A percentile compares a stretch with the other conserved stretches of the same genome.
These are phyloP conservation scores for Acacia crassicarpa DNA, from an alignment of 306 rosid genomes.

Conservation along the genomic window DNA sequence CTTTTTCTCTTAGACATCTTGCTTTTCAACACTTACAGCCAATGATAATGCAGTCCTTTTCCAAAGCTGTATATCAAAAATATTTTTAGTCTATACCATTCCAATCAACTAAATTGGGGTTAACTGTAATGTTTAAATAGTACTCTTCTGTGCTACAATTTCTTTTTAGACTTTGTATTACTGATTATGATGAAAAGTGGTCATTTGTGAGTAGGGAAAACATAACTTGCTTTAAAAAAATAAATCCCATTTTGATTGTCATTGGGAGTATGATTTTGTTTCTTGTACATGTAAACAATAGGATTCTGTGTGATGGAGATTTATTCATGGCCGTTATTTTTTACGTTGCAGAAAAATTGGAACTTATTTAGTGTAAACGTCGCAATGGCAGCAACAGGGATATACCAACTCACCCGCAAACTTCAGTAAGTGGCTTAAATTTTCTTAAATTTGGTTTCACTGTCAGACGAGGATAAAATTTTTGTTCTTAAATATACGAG, in stretches of 20 bases:
- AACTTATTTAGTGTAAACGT: conserved; percentile 83
- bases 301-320: conserved; percentile 13
- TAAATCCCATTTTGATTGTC: not conserved
- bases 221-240: not conserved
- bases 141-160: not conserved
- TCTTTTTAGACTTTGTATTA: not conserved
- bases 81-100: not conserved
- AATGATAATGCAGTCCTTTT: not conserved
- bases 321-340: conserved; percentile 9
- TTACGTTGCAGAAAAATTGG: conserved; percentile 84
- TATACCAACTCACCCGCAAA: conserved; percentile 89
- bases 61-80: not conserved
- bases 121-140: not conserved
- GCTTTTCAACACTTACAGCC: conserved; percentile 3
- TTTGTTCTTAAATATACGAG: not conserved
- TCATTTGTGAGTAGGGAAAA: conserved; percentile 8
- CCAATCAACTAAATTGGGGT: not conserved
- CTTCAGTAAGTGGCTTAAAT: conserved; percentile 50
- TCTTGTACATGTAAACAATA: not conserved
- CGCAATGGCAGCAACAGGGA: conserved; percentile 93
- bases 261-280: not conserved
- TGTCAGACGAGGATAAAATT: not conserved
- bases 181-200: not conserved
- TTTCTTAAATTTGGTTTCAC: not conserved
- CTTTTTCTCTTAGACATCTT: not conserved